phyloP scores from a whole-genome alignment of 202 grass and related monocot species.

The Zizania palustris region DNA sequence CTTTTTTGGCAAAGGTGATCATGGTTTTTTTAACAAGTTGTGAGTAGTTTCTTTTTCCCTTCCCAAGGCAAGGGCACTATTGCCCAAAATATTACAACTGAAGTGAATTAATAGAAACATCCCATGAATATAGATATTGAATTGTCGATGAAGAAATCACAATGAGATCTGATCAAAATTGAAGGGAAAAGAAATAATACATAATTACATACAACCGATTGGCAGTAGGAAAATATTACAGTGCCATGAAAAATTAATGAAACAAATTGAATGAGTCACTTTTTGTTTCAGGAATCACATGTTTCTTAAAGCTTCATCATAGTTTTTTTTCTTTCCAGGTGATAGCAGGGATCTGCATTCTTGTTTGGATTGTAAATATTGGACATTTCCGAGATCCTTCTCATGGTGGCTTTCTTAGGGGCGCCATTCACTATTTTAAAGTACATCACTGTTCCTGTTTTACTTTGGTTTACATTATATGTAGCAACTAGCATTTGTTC shows the following conservation, averaged over 20 bases:
- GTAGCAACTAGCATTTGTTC: slow-evolving; percentile 28
- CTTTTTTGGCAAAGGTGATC: slow-evolving; percentile 93
- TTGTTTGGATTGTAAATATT: slow-evolving; percentile 99
- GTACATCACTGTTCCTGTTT: slow-evolving; percentile 42
- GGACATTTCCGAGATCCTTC: slow-evolving; percentile 94
- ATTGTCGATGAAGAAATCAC: background rate
- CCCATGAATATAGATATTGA: background rate
- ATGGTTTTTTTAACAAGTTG: slow-evolving; percentile 47
- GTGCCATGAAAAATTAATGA: slow-evolving; percentile 4
- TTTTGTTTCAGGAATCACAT: slow-evolving; percentile 4
- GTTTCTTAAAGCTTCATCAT: slow-evolving; percentile 16
- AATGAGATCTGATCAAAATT: slow-evolving; percentile 19
- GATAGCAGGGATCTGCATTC: slow-evolving; percentile 96
- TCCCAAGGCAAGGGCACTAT: slow-evolving; percentile 23
- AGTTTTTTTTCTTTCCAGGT: slow-evolving; percentile 62
- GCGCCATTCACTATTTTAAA: slow-evolving; percentile 99
- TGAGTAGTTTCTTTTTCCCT: slow-evolving; percentile 25
- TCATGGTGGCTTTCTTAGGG: slow-evolving; percentile 93
- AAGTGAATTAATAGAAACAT: slow-evolving; percentile 36
- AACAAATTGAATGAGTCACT: background rate
- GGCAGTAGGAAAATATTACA: slow-evolving; percentile 15
- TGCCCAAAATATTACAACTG: slow-evolving; percentile 36
- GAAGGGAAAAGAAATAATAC: slow-evolving; percentile 13
- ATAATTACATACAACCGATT: background rate
- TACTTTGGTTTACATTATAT: slow-evolving; percentile 14